Evolutionary conservation across 2,329 filamentous ascomycete genomes (phyloP), one percentile per base, ranked within the genome.

Genomic region (Cladosporium sp.): DNA sequence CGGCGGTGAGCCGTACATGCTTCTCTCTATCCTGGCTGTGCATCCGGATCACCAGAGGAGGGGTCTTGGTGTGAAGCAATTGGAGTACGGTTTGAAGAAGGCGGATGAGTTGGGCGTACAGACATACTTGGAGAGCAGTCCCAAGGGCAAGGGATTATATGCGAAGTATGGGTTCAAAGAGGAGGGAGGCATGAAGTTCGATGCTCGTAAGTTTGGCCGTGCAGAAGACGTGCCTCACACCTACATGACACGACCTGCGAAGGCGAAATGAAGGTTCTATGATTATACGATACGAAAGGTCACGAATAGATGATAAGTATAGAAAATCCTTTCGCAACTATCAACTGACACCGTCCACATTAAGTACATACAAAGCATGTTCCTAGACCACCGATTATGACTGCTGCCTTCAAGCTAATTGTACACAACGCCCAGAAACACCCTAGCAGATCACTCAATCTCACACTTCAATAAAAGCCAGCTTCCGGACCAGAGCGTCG

Each of bases 111-210:
- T 73, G 50, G 71, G 72, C 0, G 38, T 78, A 50, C 65, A 67
- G 14, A 66, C 65, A 2, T 80, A 76, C 66, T 52, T 80, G 36
- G 75, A 78, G 61, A 69, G 72, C 6, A 74, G 69, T n/a, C 63
- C 68, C 22, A 63, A 66, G 50, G 77, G 73, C 0, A 67, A 69
- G 56, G 66, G 66, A 9, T 59, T 80, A 19, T 80, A 80, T 60
- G 71, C 71, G 63, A 67, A 66, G 56, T 72, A 64, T 62, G 72
- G 71, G 36, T 78, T 71, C 59, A 64, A 70, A 47, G 63, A 59
- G 14, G 57, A 69, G 25, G 66, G 65, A 17, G 56, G 40, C 37
- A 45, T 71, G 62, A 60, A 63, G 4, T 69, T 68, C 36, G 70
- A 72, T 63, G 66, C 64, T 49, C 66, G 58, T 55, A 59, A 66